These are phyloP conservation scores for Chloranthus sessilifolius DNA, from an alignment of 164 flowering plant genomes.

Conservation along the genomic window DNA sequence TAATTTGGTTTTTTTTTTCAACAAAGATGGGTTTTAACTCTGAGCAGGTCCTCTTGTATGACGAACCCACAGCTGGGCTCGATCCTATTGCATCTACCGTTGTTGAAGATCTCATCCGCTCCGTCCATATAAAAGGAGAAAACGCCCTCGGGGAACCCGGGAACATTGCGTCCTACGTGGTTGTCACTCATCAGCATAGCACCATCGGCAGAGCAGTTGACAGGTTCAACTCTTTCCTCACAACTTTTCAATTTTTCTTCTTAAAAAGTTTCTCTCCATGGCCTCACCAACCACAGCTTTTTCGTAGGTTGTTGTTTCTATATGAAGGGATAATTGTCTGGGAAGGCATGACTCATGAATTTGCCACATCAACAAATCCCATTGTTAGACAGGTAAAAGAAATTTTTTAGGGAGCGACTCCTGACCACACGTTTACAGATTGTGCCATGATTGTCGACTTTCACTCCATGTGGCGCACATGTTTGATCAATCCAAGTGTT, in stretches of 20 bases:
- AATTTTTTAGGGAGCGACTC: no score
- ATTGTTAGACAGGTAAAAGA: conserved; percentile 77
- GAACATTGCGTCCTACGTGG: conserved; percentile 82
- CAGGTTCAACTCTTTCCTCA: conserved; percentile 38
- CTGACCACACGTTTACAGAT: no score
- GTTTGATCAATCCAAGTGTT: neutral
- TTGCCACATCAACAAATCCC: conserved; percentile 68
- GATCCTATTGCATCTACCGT: conserved; percentile 99
- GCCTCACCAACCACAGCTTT: neutral
- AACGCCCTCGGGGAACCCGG: conserved; percentile 66
- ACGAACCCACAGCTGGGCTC: conserved; percentile 99
- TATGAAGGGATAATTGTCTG: conserved; percentile 84
- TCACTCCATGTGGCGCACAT: neutral
- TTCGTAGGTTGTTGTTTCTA: conserved; percentile 76
- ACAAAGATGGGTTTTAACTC: neutral
- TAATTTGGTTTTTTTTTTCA: no score
- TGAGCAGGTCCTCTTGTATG: conserved; percentile 82
- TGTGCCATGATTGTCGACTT: neutral
- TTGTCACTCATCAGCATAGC: conserved; percentile 98
- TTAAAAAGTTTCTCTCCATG: neutral
- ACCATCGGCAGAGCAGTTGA: conserved; percentile 95
- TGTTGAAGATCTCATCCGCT: conserved; percentile 97
- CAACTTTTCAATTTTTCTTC: neutral
- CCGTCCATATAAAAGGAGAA: conserved; percentile 72
- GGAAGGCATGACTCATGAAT: conserved; percentile 91